Evolutionary conservation across 192 early-diverging fungal genomes (phyloP), one percentile per base, ranked within the genome.

Genomic region (Rhizoclosmatium sp.): DNA sequence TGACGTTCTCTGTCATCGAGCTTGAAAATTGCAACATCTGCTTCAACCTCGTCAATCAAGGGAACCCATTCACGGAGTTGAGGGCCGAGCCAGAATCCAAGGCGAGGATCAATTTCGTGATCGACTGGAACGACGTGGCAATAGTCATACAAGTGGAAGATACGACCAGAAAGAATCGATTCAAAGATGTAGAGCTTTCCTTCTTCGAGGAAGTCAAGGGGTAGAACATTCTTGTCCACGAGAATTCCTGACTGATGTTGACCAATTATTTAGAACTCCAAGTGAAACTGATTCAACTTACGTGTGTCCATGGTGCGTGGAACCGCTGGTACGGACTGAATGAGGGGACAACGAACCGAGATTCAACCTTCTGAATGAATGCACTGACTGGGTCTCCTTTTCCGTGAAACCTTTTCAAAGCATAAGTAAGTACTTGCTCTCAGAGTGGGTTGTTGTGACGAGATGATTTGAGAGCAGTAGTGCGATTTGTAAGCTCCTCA

Each of bases 181-280:
- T 83, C 82, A 60, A 79, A 83, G 2, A 83, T 9, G 59, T 83
- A 83, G 49, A 83, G 75, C 56, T 70, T 82, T 10, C 75, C 80
- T 3, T 65, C 74, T 45, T 78, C 75, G 31, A 83, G 69, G 58
- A 80, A 83, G 16, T 82, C 80, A 19, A 83, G 80, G 14, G 82
- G 82, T 7, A 83, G 65, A 3, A 83, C 80, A 47, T 47, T 65
- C 16, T 79, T 78, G 56, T 78, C 75, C 23, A 83, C 76, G 42
- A 83, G 31, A 44, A 83, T 75, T 12, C 82, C 82, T 58, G 70
- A 69, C 68, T 47, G 3, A 59, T 66, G 58, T 83, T 80, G 7
- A 73, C 76, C 82, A 80, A 83, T 19, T 59, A 0, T 75, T 48
- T 10, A 65, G 61, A 39, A 76, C 65, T 10, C 47, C 58, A 12